Percentiles rank a stretch among this genome's conserved stretches.
Evolutionary conservation across 83 land plant species (phyloP).

Genomic region (Picea mariana): DNA sequence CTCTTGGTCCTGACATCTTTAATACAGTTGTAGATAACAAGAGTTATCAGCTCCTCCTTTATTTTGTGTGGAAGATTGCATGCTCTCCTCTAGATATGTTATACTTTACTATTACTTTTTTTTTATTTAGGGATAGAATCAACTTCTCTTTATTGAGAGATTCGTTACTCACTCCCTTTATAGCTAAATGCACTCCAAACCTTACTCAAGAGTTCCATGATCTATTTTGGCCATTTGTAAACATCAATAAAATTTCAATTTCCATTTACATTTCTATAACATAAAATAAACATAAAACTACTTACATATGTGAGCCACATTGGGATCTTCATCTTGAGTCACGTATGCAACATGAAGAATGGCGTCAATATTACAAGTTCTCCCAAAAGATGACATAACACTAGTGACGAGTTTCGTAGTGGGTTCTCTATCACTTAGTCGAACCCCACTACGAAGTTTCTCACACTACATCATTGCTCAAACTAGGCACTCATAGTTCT

Average conservation of each 20-base stretch:
- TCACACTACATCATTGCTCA: slow-evolving; percentile 53
- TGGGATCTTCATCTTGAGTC: slow-evolving; percentile 46
- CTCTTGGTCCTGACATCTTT: too few species aligned
- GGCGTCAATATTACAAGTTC: slow-evolving; percentile 65
- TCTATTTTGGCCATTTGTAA: too few species aligned
- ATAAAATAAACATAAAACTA: slow-evolving; percentile 11
- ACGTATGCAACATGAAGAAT: slow-evolving; percentile 87
- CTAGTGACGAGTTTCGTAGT: slow-evolving; percentile 38
- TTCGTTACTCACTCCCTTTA: too few species aligned
- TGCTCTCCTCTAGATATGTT: too few species aligned
- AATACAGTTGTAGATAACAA: too few species aligned
- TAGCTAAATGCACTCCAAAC: not conserved
- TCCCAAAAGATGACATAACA: slow-evolving; percentile 74
- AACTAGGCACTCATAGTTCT: slow-evolving; percentile 73
- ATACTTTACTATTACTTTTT: too few species aligned
- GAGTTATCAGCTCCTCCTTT: too few species aligned
- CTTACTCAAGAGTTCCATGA: too few species aligned
- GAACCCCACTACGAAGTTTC: slow-evolving; percentile 43
- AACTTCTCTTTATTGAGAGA: too few species aligned
- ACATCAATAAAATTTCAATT: too few species aligned
- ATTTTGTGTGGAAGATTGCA: too few species aligned
- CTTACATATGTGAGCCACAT: slow-evolving; percentile 58
- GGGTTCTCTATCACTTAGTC: slow-evolving; percentile 22
- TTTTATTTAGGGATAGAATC: too few species aligned
- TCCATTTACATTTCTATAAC: not conserved